phyloP scores from a whole-genome alignment of 306 rosid species.

The Crataegus laevigata region DNA sequence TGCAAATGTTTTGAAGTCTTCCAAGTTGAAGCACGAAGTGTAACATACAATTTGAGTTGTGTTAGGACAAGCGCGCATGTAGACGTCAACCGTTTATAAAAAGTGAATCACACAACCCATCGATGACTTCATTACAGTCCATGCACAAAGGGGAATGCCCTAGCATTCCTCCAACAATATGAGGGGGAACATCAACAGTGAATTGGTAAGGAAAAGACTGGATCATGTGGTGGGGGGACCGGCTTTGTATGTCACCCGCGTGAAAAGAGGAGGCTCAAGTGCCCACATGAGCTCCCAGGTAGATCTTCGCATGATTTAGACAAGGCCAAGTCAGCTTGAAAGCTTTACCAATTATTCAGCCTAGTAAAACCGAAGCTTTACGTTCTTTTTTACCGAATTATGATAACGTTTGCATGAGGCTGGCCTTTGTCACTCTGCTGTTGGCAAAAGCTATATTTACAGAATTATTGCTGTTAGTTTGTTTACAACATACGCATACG shows the following conservation, averaged over 20 bases:
- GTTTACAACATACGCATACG: conserved; percentile 2
- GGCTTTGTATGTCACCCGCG: conserved; percentile 17
- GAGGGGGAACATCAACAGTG: neutral
- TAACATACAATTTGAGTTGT: neutral
- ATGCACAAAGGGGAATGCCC: too few species aligned
- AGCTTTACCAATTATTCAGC: neutral
- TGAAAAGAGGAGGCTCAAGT: conserved; percentile 10
- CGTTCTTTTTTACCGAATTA: neutral
- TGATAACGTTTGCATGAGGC: conserved; percentile 15
- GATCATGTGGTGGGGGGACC: neutral
- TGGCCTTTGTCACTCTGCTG: conserved; percentile 11
- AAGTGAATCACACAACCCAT: neutral
- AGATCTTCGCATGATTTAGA: neutral
- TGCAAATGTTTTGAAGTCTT: neutral
- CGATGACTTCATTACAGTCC: too few species aligned
- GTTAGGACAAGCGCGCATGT: neutral
- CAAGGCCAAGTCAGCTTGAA: neutral
- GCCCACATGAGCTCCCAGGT: neutral
- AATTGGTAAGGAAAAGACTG: neutral
- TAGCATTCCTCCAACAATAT: neutral
- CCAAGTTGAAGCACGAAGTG: neutral
- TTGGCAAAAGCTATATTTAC: neutral
- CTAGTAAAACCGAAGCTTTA: neutral
- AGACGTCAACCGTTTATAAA: neutral
- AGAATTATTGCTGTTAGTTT: conserved; percentile 6